phyloP scores from a whole-genome alignment of 2,329 filamentous ascomycete species.

The Fusarium guadeloupense region DNA sequence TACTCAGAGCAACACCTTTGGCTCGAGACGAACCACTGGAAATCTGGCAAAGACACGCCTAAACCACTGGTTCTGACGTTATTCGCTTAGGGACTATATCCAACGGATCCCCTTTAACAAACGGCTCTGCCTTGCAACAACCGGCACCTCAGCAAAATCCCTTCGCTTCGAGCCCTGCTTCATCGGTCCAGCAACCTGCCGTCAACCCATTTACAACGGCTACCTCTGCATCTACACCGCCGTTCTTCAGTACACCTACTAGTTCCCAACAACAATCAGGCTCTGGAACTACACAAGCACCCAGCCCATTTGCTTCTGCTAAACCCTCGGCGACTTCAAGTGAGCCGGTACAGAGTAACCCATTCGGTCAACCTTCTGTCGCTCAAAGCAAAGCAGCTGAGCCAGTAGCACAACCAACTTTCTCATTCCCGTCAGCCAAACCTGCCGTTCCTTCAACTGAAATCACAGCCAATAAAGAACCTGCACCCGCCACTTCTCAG shows the following conservation, averaged over 20 bases:
- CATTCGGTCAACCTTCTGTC: conserved; percentile 14
- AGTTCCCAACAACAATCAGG: background rate
- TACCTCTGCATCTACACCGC: conserved; percentile 4
- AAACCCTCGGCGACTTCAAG: conserved; percentile 1
- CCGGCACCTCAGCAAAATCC: conserved; percentile 30
- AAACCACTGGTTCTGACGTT: conserved; percentile 44
- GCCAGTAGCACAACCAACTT: conserved; percentile 5
- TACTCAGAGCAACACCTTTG: conserved; percentile 29
- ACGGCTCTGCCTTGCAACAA: conserved; percentile 31
- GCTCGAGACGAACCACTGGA: conserved; percentile 44
- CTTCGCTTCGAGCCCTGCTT: conserved; percentile 31
- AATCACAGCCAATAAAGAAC: conserved; percentile 4
- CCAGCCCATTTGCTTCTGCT: conserved; percentile 30
- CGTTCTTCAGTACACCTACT: conserved; percentile 5
- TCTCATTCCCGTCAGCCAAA: conserved; percentile 14
- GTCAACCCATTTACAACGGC: conserved; percentile 36
- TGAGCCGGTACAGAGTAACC: conserved; percentile 10
- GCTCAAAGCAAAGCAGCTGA: background rate
- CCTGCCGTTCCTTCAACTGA: background rate
- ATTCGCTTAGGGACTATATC: conserved; percentile 42
- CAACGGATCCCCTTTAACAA: conserved; percentile 32
- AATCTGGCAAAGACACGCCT: conserved; percentile 41
- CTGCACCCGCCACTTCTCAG: background rate
- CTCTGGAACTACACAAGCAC: conserved; percentile 1
- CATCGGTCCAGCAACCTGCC: conserved; percentile 8